Evolutionary conservation across 768 basidiomycete species (phyloP), one percentile per base, ranked within the genome.

Genomic region (Pleurotus eryngii): DNA sequence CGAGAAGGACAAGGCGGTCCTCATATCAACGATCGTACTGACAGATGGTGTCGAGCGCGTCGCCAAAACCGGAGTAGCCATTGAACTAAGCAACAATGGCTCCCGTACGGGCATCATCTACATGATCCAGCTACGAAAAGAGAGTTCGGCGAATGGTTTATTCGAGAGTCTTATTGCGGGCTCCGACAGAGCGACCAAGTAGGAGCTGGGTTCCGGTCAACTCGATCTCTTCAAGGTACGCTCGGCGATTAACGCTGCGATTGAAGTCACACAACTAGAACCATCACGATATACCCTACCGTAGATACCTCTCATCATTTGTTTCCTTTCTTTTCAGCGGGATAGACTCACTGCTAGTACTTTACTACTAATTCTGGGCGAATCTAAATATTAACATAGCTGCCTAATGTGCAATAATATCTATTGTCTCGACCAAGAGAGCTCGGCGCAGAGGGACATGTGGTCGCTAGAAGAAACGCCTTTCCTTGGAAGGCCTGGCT

Each of bases 21-120:
- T 98, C 42, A 95, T 99, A 61, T 96, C 93, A 42, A 98, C 97
- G 5, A 97, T 98, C 60, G 92, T 99, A 27, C 76, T 98, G 51
- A 92, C 88, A 4, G 95, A 98, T 69, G 97, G 95, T 6, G 96
- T 98, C 24, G 97, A 99, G 73, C 81, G 96, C 46, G 96, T 99
- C n/a, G 97, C 92, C 18, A 98, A 96, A 75, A 98, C 96, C 2
- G 97, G 97, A 12, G 89, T 99, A 40, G 97, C 97, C 46, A 88
- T 99, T 60, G 96, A 98, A 72, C 74, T 99, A 51, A 95, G 92
- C 70, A 92, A 95, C 75, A 80, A 86, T 57, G 97, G 97, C n/a
- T 71, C 83, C 49, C 83, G 96, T 59, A 95, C 95, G 12, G 97
- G 96, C 22, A 85, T 98, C 67, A 77, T 98, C 56, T 97, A 99